Base-by-base conservation (phyloP, 306 rosid species). In the Vigna reflexopilosa region DNA sequence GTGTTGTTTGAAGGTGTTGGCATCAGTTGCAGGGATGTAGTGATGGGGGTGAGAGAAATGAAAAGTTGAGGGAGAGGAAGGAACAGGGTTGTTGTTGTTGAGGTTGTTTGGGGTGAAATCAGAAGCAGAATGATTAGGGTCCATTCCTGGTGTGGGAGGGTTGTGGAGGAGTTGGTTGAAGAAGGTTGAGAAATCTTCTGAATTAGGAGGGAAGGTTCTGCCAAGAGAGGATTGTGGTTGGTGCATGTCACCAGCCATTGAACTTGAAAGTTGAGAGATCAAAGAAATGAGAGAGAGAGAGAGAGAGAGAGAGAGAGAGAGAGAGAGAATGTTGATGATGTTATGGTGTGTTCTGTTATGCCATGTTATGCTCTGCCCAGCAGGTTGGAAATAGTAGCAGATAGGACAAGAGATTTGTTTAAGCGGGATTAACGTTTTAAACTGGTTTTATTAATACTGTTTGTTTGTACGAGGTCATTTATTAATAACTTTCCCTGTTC, bases 101-200 rank as follows among this genome's bases (percentile, higher is more conserved):
- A 62, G 10, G 54, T 22, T 26, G 30, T 22, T 0, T 1, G 77
- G 12, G 56, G 47, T 77, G 75, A 9, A 56, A 3, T 68, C 85
- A n/a, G 77, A 64, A 7, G 74, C 78, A 19, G 85, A 57, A 44
- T 68, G 77, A 65, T 67, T 67, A 22, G 82, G 82, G 65, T 79
- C 81, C 64, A 82, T 70, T 2, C 12, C 57, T 7, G 26, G 32
- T 22, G 75, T 67, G 3, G 81, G 36, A 24, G 76, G 34, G 34
- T 55, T 56, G 38, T 72, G 66, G 71, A 88, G 87, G 47, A 89
- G 87, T 16, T 88, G 94, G 82, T 85, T 87, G 30, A 91, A 85
- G 56, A 89, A 75, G 83, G 91, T 73, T 11, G 91, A 88, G 55
- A 93, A 83, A 2, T 89, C 94, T 78, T 91, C 90, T 0, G 94